Base-by-base conservation (phyloP, 768 basidiomycete genomes). In the Suillus luteus region DNA sequence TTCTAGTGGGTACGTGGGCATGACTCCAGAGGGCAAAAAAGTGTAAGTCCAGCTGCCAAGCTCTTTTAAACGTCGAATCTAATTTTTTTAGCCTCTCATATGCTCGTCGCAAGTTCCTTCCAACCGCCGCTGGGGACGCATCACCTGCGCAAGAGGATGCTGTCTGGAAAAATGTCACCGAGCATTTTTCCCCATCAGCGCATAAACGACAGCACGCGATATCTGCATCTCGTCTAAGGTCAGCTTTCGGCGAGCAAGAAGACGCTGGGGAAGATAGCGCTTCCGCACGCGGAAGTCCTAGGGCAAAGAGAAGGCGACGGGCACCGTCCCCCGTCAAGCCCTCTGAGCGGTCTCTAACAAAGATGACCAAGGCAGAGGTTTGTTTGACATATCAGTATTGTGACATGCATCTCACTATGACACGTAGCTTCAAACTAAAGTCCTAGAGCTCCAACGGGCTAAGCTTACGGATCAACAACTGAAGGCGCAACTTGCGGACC, bases 21-120 rank as follows among this genome's bases (percentile, higher is more conserved):
- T 85, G 63, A 83, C 82, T 14, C 70, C 78, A 1, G 71, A 72
- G 35, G 83, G 81, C 4, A 82, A 79, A 74, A 83, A 81, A 73
- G 75, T 74, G 83, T 83, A 67, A 60, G 80, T 75, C 40, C 38
- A 35, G 22, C 15, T n/a, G 5, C 51, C n/a, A 35, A 22, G 3
- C 37, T 52, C 35, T 40, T 65, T 51, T 15, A 55, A 19, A 59
- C 61, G 55, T 35, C 61, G 55, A 15, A 51, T 31, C 5, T 17
- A 43, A 19, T 6, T 15, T 4, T 31, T 59, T 14, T 37, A 82
- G 80, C 6, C 71, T 81, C 27, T 66, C 70, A 27, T 67, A 69
- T 37, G 76, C 77, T 19, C 76, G 79, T 11, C 78, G 77, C 27
- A 73, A 73, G 48, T 65, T 66, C 6, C 67, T 78, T 49, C 67